phyloP scores from a whole-genome alignment of 768 basidiomycete species.

The Suillus tomentosus region DNA sequence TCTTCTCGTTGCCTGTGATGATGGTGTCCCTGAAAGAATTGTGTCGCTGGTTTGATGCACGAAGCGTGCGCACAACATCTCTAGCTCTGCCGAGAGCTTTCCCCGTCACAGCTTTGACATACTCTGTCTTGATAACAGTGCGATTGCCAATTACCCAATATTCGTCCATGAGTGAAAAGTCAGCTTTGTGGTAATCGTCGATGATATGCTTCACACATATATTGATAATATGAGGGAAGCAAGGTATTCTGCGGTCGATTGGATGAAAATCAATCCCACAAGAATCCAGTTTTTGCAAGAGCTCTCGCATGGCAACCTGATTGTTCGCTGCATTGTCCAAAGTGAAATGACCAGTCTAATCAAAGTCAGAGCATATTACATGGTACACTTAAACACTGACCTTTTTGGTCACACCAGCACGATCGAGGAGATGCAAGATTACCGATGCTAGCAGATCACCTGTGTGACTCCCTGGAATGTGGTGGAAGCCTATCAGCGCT shows the following conservation, averaged over 20 bases:
- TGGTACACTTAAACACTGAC: neutral
- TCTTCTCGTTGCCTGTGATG: conserved; percentile 4
- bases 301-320: neutral
- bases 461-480: too few relatives aligned
- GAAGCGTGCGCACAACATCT: conserved; percentile 2
- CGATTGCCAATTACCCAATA: neutral
- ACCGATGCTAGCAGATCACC: neutral
- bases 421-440: neutral
- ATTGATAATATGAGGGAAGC: neutral
- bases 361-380: conserved; percentile 6
- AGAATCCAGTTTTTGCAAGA: neutral
- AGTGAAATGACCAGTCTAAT: conserved; percentile 14
- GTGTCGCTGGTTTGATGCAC: neutral
- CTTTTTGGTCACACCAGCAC: neutral
- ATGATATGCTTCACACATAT: conserved; percentile 10
- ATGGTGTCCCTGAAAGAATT: conserved; percentile 6
- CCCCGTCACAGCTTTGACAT: neutral
- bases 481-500: too few relatives aligned
- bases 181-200: conserved; percentile 2
- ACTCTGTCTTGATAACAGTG: conserved; percentile 1
- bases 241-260: neutral
- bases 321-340: neutral
- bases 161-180: conserved; percentile 11
- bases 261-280: neutral
- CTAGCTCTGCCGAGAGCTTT: conserved; percentile 6